Conservation (phyloP, 306 rosid species). For the Trifolium fragiferum region DNA sequence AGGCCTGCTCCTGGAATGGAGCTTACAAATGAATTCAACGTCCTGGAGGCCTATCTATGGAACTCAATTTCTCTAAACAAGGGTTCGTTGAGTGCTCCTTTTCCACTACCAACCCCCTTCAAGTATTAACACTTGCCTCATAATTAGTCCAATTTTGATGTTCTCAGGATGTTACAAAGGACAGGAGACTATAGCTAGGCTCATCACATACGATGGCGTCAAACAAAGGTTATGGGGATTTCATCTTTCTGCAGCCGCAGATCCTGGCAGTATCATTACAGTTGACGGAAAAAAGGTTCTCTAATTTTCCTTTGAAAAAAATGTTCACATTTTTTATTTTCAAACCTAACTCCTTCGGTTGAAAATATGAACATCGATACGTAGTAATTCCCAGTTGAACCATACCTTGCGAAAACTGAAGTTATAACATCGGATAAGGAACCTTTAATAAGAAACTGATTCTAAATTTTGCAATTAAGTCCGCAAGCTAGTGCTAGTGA, state of each 20-base stretch:
- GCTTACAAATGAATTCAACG: slow-evolving; percentile 90
- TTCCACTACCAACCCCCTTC: slow-evolving; percentile 27
- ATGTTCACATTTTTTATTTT: neutral
- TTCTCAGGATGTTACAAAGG: slow-evolving; percentile 93
- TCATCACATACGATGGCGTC: slow-evolving; percentile 87
- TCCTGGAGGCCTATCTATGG: slow-evolving; percentile 92
- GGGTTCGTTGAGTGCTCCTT: slow-evolving; percentile 54
- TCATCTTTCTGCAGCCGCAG: slow-evolving; percentile 73
- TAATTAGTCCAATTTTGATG: slow-evolving; percentile 37
- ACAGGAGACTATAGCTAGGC: slow-evolving; percentile 93
- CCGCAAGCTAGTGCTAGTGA: neutral
- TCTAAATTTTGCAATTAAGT: neutral
- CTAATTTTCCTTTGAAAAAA: slow-evolving; percentile 26
- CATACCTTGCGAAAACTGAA: neutral
- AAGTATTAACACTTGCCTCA: slow-evolving; percentile 24
- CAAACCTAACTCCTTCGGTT: neutral
- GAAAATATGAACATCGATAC: slow-evolving; percentile 6
- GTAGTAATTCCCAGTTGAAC: slow-evolving; percentile 17
- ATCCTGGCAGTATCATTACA: slow-evolving; percentile 76
- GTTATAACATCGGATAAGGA: slow-evolving; percentile 14
- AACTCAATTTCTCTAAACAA: slow-evolving; percentile 82
- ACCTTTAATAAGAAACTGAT: neutral
- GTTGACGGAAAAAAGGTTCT: slow-evolving; percentile 76
- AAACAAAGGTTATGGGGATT: slow-evolving; percentile 95
- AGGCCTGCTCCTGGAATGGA: slow-evolving; percentile 91